Base-by-base conservation (phyloP, 2,329 filamentous ascomycete genomes). In the Rhinocladiella mackenziei region DNA sequence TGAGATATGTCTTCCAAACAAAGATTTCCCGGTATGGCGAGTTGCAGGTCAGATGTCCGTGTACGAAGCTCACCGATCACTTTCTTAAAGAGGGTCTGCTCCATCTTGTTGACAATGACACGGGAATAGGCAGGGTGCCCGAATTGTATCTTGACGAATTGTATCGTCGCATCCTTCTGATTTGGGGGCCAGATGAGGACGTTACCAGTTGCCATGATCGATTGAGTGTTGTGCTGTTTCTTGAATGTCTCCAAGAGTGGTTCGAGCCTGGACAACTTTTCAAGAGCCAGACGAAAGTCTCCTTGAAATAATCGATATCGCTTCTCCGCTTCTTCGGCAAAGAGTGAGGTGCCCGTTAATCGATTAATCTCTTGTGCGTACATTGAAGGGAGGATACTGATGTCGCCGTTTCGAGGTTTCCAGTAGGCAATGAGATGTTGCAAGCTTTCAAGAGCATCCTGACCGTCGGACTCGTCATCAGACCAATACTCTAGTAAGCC, bases 181-280 rank as follows among this genome's bases (percentile, higher is more conserved):
- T 43, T 40, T 8, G 48, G 22, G 22, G 46, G 46, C 50, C 45
- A 47, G 28, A 53, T 31, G 15, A 53, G 43, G 10, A 53, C 19
- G 28, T 53, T 44, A 13, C 39, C 43, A 14, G 40, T 43, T 8
- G 50, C 38, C 19, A 23, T 20, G 22, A 45, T 31, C 4, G 50
- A 45, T 18, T 20, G 19, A 14, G 29, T 39, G 34, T 8, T 18
- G 8, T 38, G 36, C 25, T 49, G 46, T 34, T 31, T 29, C 14
- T 50, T 43, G 35, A 53, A 34, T n/a, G 37, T 43, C 30, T 47
- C 49, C 14, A 57, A 39, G 10, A 57, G 22, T 20, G 53, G 51
- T 25, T 57, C 55, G 13, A 57, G 33, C 28, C 43, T 48, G 17
- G 43, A 18, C 13, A 57, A 47, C 44, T 55, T 56, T 25, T 53